A percentile compares a stretch with the other conserved stretches of the same genome.
These are phyloP conservation scores for Nakataea oryzae DNA, from an alignment of 2,329 filamentous ascomycete species.

Conservation along the genomic window DNA sequence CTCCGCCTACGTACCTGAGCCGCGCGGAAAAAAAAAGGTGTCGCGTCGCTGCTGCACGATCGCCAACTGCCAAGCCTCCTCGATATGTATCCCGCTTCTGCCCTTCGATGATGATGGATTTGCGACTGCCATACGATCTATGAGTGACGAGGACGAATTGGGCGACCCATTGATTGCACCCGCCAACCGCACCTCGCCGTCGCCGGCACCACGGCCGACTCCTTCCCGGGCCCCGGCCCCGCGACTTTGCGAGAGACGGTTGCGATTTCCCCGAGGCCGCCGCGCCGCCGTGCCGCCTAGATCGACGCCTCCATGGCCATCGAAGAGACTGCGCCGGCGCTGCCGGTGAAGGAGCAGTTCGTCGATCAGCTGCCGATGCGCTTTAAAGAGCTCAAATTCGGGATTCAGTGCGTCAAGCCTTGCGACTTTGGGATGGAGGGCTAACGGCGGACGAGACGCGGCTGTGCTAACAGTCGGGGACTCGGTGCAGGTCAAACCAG, in stretches of 20 bases:
- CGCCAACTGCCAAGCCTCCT: background rate
- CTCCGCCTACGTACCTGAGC: background rate
- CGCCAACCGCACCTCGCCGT: background rate
- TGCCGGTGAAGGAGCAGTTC: conserved; percentile 65
- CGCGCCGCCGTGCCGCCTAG: background rate
- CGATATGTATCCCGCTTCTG: background rate
- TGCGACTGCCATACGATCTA: background rate
- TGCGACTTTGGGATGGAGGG: background rate
- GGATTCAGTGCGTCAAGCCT: conserved; percentile 59
- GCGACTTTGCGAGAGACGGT: background rate
- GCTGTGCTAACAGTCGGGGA: background rate
- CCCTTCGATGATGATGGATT: background rate
- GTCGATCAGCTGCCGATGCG: conserved; percentile 81
- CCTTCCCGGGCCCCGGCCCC: too few species aligned
- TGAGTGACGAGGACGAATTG: background rate
- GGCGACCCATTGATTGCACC: background rate
- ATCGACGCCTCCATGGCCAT: background rate
- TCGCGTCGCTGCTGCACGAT: background rate
- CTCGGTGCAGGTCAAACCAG: conserved; percentile 59
- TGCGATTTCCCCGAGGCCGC: background rate
- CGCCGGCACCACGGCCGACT: background rate
- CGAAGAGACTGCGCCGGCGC: background rate
- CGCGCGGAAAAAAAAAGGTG: background rate
- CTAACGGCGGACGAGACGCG: background rate
- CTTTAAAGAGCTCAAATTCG: conserved; percentile 89